These are phyloP conservation scores for Strobilomyces dryophilus DNA, from an alignment of 768 basidiomycete species.

Conservation along the genomic window DNA sequence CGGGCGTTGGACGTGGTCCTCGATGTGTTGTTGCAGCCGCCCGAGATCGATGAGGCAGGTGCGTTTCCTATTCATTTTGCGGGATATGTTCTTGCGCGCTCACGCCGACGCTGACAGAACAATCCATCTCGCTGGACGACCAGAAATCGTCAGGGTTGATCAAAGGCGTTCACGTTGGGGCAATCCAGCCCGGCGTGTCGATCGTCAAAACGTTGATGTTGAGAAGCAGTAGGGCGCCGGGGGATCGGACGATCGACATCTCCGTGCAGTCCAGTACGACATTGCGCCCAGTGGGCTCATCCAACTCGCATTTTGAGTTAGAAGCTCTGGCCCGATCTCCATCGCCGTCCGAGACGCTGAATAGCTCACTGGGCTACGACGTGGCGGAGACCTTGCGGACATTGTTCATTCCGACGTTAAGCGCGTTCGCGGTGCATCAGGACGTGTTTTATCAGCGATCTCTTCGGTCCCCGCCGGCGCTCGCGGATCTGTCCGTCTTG, in stretches of 20 bases:
- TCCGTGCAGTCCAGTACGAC: conserved; percentile 62
- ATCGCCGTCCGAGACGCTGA: conserved; percentile 5
- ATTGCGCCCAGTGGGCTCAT: background rate
- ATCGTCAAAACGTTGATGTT: conserved; percentile 62
- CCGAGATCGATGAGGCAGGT: conserved; percentile 72
- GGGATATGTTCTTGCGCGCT: background rate
- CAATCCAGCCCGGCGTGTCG: conserved; percentile 53
- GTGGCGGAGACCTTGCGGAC: conserved; percentile 58
- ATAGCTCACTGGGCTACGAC: conserved; percentile 23
- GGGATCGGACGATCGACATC: conserved; percentile 74
- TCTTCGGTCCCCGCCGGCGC: conserved; percentile 37
- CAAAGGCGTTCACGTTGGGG: conserved; percentile 68
- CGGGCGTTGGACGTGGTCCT: conserved; percentile 63
- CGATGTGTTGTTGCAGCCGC: conserved; percentile 78
- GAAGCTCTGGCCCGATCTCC: background rate
- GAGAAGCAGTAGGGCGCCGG: conserved; percentile 55
- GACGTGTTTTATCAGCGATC: conserved; percentile 51
- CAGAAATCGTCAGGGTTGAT: conserved; percentile 68
- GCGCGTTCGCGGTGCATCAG: conserved; percentile 54
- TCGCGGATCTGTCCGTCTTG: conserved; percentile 52
- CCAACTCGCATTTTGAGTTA: conserved; percentile 3
- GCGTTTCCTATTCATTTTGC: conserved; percentile 14
- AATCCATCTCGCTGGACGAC: conserved; percentile 56
- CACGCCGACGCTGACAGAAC: conserved; percentile 37
- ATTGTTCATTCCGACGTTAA: conserved; percentile 60